Percentiles rank a stretch among this genome's conserved stretches.
These are phyloP conservation scores for Aquilaria yunnanensis DNA, from an alignment of 345 rosid species.

Conservation along the genomic window DNA sequence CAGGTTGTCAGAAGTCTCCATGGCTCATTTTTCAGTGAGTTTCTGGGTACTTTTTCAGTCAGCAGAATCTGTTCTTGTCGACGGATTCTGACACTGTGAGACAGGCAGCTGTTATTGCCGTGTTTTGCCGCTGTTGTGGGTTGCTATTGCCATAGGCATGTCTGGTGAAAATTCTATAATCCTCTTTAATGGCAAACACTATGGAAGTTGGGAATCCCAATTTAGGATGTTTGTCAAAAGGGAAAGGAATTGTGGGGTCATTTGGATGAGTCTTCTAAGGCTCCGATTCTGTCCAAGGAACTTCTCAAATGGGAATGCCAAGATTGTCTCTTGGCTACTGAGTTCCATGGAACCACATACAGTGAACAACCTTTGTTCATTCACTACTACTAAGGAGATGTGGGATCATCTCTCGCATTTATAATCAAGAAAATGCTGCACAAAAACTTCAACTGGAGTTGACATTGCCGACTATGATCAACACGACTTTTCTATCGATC, in stretches of 20 bases:
- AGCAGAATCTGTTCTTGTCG: too few relatives aligned
- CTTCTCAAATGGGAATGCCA: slow-evolving; percentile 13
- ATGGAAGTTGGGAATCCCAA: slow-evolving; percentile 1
- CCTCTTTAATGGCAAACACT: slow-evolving; percentile 4
- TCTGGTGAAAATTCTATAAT: not conserved
- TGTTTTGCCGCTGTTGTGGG: too few relatives aligned
- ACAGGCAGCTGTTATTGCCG: too few relatives aligned
- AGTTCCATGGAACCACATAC: slow-evolving; percentile 5
- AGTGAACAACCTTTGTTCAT: slow-evolving; percentile 9
- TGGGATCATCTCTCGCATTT: slow-evolving; percentile 13
- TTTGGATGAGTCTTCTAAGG: slow-evolving; percentile 2
- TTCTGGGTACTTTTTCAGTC: too few relatives aligned
- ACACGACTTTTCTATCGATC: not conserved
- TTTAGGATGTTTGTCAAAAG: slow-evolving; percentile 6
- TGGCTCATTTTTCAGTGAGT: too few relatives aligned
- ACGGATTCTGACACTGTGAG: too few relatives aligned
- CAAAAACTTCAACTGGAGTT: not conserved
- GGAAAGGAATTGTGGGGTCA: slow-evolving; percentile 7
- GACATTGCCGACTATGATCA: not conserved
- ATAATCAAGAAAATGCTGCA: not conserved
- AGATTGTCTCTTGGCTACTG: slow-evolving; percentile 8
- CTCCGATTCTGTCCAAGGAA: slow-evolving; percentile 2
- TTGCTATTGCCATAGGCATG: not conserved
- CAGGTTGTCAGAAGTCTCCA: too few relatives aligned
- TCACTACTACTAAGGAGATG: slow-evolving; percentile 7